phyloP scores from a whole-genome alignment of 108 stramenopile genomes.

The Nitzschia inconspicua region DNA sequence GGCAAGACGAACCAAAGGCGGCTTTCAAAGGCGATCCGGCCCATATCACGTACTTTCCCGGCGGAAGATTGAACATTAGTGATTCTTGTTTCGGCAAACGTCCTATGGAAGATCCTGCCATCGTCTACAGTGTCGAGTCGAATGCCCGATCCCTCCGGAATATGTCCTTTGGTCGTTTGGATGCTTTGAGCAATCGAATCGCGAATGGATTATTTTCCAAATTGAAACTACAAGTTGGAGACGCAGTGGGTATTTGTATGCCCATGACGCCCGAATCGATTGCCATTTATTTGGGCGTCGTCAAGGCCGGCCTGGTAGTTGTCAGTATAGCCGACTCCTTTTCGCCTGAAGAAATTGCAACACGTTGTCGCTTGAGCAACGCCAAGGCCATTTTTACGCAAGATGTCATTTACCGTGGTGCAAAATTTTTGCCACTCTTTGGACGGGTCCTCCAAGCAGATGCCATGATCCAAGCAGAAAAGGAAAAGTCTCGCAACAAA shows the following conservation, averaged over 20 bases:
- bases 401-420: slow-evolving; percentile 35
- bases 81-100: slow-evolving; percentile 36
- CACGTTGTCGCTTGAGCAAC: slow-evolving; percentile 32
- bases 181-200: slow-evolving; percentile 30
- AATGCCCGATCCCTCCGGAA: slow-evolving; percentile 8
- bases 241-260: slow-evolving; percentile 37
- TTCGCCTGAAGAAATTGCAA: slow-evolving; percentile 28
- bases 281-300: slow-evolving; percentile 33
- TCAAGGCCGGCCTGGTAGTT: slow-evolving; percentile 34
- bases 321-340: slow-evolving; percentile 36
- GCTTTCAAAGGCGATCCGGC: slow-evolving; percentile 17
- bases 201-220: slow-evolving; percentile 19
- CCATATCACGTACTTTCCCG: slow-evolving; percentile 27
- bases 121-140: slow-evolving; percentile 29
- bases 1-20: slow-evolving; percentile 19
- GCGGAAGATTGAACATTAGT: slow-evolving; percentile 27
- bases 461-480: not conserved
- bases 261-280: slow-evolving; percentile 42
- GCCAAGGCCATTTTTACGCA: slow-evolving; percentile 38
- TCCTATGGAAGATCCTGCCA: slow-evolving; percentile 9
- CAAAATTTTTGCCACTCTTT: slow-evolving; percentile 29
- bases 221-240: slow-evolving; percentile 12
- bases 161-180: slow-evolving; percentile 12
- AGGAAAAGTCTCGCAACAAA: slow-evolving; percentile 1
- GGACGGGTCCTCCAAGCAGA: slow-evolving; percentile 27